Evolutionary conservation across 441 rosid genomes (phyloP), one percentile per base, ranked within the genome.

Genomic region (Bruguiera hainesii): DNA sequence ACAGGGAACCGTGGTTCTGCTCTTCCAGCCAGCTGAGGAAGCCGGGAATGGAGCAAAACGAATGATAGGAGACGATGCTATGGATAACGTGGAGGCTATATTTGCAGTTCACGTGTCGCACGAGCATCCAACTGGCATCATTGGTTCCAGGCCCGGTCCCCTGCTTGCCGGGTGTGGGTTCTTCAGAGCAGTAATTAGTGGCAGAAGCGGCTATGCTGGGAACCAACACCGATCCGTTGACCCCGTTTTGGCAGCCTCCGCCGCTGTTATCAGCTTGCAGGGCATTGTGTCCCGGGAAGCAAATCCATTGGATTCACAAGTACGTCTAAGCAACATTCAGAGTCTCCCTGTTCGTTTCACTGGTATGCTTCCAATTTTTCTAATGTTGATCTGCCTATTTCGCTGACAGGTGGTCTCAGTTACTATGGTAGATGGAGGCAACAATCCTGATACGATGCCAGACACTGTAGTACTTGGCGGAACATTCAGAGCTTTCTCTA

Each of bases 11-110:
- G 94, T 90, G 19, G 63, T 93, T 42, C 56, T 93, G 55, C 48
- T 93, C 16, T 93, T 93, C 65, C 98, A 93, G 67, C 97, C 98
- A 2, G 97, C 98, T 5, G 98, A 93, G 80, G 98, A 93, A 85
- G 98, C 96, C 15, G 98, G 98, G 20, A 90, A 90, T 33, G 98
- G 98, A 19, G 98, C 97, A 8, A 93, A 89, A 61, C 61, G 77
- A 51, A 89, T 93, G 94, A 90, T 93, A 0, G 83, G 69, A 68
- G 97, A 90, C 7, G 91, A 89, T 2, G 96, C 89, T 0, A 73
- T 90, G 3, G 94, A 86, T 4, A 75, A 87, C 57, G 85, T 93
- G 11, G 90, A 89, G 52, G 93, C 94, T 68, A 90, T 90, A 58
- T 93, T 93, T 52, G 96, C 91, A 0, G 81, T 83, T 51, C 98